A percentile compares a stretch with the other conserved stretches of the same genome.
These are phyloP conservation scores for Calonectria leucothoes DNA, from an alignment of 2,329 filamentous ascomycete species.

Conservation along the genomic window DNA sequence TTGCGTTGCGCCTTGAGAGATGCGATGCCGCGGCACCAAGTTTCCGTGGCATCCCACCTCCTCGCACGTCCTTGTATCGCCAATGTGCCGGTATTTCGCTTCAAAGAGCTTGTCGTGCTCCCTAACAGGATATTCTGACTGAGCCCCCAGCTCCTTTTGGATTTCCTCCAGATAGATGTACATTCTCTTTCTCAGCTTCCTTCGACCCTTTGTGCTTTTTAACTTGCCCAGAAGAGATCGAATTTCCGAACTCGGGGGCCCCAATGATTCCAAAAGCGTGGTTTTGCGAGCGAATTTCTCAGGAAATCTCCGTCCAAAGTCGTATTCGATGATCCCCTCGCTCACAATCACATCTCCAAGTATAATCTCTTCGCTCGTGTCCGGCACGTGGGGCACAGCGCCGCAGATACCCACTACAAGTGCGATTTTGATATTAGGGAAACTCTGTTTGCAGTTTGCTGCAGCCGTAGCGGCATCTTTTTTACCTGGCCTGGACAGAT, in stretches of 20 bases:
- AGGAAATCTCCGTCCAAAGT: conserved; percentile 41
- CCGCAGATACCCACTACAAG: conserved; percentile 26
- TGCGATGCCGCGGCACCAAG: neutral
- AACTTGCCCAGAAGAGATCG: conserved; percentile 39
- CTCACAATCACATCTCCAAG: conserved; percentile 45
- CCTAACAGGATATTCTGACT: neutral
- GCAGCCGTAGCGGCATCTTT: neutral
- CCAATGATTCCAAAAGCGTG: conserved; percentile 32
- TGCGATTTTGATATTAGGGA: neutral
- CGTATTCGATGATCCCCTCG: conserved; percentile 42
- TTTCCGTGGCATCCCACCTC: neutral
- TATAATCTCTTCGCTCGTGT: conserved; percentile 27
- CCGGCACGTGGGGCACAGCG: conserved; percentile 28
- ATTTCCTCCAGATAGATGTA: neutral
- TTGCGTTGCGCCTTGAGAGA: neutral
- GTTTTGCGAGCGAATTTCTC: conserved; percentile 35
- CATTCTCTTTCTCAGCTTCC: neutral
- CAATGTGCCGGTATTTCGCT: neutral
- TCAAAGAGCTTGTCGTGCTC: neutral
- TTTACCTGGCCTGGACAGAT: conserved; percentile 5
- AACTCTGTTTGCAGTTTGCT: neutral
- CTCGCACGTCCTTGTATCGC: neutral
- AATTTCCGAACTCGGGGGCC: conserved; percentile 36
- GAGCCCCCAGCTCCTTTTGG: neutral
- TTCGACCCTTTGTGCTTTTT: conserved; percentile 10